phyloP scores from a whole-genome alignment of 495 filamentous ascomycete species.

The Parachaetomium inaequale region DNA sequence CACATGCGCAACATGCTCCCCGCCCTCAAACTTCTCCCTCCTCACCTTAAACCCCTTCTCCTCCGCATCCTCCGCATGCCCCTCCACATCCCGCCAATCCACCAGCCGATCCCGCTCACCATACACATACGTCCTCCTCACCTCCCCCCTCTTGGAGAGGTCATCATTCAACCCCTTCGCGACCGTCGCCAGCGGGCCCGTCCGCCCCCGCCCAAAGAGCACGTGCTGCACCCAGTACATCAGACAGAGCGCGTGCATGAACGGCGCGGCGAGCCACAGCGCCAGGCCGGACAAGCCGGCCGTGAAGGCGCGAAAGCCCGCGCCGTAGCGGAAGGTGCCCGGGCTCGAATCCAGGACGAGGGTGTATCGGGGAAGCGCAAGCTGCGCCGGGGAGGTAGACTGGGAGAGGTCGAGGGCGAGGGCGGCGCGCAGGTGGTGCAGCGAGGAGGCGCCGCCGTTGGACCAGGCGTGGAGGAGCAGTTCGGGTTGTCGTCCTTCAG shows the following conservation, averaged over 20 bases:
- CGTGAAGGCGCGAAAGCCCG: slow-evolving; percentile 28
- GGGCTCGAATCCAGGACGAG: slow-evolving; percentile 44
- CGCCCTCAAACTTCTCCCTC: slow-evolving; percentile 37
- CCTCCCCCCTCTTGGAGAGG: slow-evolving; percentile 29
- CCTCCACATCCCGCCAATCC: slow-evolving; percentile 39
- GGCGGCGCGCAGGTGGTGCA: slow-evolving; percentile 25
- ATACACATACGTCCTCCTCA: slow-evolving; percentile 43
- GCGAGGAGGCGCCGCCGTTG: slow-evolving; percentile 41
- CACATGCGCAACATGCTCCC: slow-evolving; percentile 43
- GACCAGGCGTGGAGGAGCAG: slow-evolving; percentile 45
- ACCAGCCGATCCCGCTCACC: slow-evolving; percentile 39
- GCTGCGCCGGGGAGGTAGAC: slow-evolving; percentile 21
- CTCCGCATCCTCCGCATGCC: slow-evolving; percentile 36
- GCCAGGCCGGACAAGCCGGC: slow-evolving; percentile 20
- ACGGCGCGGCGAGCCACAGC: slow-evolving; percentile 24
- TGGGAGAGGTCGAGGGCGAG: slow-evolving; percentile 28
- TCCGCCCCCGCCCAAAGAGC: slow-evolving; percentile 18
- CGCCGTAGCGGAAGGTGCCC: slow-evolving; percentile 31
- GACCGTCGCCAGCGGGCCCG: slow-evolving; percentile 29
- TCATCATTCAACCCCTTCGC: slow-evolving; percentile 34
- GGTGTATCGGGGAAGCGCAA: slow-evolving; percentile 31
- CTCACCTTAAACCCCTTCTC: slow-evolving; percentile 31
- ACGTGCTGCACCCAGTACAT: slow-evolving; percentile 31
- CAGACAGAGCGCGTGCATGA: slow-evolving; percentile 30
- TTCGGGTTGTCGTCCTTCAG: slow-evolving; percentile 17